These are phyloP conservation scores for Thelephora terrestris DNA, from an alignment of 1,284 basidiomycete species.

Conservation along the genomic window DNA sequence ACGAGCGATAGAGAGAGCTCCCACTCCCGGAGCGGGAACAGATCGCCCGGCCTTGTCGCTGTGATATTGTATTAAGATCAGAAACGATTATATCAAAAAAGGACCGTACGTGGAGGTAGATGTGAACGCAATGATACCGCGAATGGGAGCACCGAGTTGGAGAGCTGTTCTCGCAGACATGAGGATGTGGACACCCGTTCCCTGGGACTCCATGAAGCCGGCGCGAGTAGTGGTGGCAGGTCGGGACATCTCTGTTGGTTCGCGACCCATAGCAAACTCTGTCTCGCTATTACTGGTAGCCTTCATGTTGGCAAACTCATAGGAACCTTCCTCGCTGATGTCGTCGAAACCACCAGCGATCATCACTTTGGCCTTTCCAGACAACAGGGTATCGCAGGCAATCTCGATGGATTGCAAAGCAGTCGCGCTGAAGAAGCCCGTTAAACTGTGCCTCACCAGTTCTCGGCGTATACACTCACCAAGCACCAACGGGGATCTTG, in stretches of 20 bases:
- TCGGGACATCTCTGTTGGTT: slow-evolving; percentile 97
- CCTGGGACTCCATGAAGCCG: slow-evolving; percentile 97
- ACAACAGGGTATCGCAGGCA: slow-evolving; percentile 90
- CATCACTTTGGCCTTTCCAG: slow-evolving; percentile 98
- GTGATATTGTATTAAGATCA: slow-evolving; percentile 9
- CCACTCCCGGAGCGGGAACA: slow-evolving; percentile 87
- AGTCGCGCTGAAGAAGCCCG: slow-evolving; percentile 57
- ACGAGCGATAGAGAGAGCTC: slow-evolving; percentile 79
- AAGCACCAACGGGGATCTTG: slow-evolving; percentile 98
- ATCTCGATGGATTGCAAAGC: slow-evolving; percentile 97
- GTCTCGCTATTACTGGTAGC: slow-evolving; percentile 95
- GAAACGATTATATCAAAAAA: slow-evolving; percentile 3
- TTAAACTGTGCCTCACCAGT: neutral
- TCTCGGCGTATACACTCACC: slow-evolving; percentile 37
- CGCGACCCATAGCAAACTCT: slow-evolving; percentile 97
- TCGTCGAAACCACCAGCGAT: slow-evolving; percentile 98
- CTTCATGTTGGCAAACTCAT: slow-evolving; percentile 99
- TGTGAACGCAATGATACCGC: slow-evolving; percentile 90
- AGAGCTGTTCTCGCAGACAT: slow-evolving; percentile 96
- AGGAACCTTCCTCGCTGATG: slow-evolving; percentile 94
- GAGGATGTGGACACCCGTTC: slow-evolving; percentile 91
- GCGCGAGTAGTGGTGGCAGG: slow-evolving; percentile 93
- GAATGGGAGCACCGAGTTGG: slow-evolving; percentile 89
- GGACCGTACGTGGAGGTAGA: slow-evolving; percentile 84
- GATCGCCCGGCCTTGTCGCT: slow-evolving; percentile 94